A percentile compares a stretch with the other conserved stretches of the same genome.
These are phyloP conservation scores for Cryptococcus sp. DNA, from an alignment of 1,284 basidiomycete species.

Conservation along the genomic window DNA sequence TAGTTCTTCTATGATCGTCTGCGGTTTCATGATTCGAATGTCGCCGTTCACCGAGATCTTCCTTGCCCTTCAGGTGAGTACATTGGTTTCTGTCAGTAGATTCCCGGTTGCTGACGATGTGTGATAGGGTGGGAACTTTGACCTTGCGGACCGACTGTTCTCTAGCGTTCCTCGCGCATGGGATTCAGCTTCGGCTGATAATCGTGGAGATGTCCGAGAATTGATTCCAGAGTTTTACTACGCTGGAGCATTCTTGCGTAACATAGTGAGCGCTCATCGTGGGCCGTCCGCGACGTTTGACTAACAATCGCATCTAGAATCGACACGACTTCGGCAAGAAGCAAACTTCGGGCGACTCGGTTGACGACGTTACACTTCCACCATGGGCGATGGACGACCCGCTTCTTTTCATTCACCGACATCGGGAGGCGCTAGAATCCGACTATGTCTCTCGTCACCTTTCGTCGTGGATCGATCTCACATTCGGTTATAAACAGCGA, in stretches of 20 bases:
- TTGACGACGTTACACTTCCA: conserved; percentile 86
- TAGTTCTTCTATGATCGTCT: conserved; percentile 94
- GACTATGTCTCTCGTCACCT: conserved; percentile 83
- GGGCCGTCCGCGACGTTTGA: background rate
- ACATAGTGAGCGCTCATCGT: conserved; percentile 61
- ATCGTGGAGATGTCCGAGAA: conserved; percentile 90
- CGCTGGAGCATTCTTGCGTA: conserved; percentile 56
- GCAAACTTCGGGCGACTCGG: conserved; percentile 75
- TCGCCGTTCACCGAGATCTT: conserved; percentile 92
- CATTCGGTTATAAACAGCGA: conserved; percentile 77
- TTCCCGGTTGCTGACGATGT: background rate
- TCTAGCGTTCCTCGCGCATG: conserved; percentile 78
- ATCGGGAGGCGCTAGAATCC: conserved; percentile 86
- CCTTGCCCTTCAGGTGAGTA: conserved; percentile 64
- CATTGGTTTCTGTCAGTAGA: conserved; percentile 7
- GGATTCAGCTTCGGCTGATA: conserved; percentile 79
- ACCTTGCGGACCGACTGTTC: conserved; percentile 91
- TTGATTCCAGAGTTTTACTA: conserved; percentile 89
- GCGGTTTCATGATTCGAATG: conserved; percentile 88
- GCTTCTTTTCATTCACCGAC: conserved; percentile 76
- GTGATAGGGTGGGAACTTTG: conserved; percentile 82
- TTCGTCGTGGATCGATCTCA: conserved; percentile 89
- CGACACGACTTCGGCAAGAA: conserved; percentile 82
- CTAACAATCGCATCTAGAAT: conserved; percentile 66
- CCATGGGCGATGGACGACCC: conserved; percentile 88